These are phyloP conservation scores for Colletotrichum scovillei DNA, from an alignment of 2,329 filamentous ascomycete genomes.

Conservation along the genomic window DNA sequence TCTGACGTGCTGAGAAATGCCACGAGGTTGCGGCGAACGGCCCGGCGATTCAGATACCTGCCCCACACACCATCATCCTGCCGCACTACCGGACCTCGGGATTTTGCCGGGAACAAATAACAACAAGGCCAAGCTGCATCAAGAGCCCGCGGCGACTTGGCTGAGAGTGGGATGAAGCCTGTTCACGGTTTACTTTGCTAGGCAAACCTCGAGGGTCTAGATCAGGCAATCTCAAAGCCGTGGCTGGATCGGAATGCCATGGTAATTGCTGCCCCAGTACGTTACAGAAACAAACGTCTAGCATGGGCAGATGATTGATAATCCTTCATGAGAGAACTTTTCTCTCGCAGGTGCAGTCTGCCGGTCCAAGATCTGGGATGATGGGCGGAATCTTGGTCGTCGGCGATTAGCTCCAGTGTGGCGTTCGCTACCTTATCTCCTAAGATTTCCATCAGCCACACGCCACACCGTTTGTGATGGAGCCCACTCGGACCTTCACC, in stretches of 20 bases:
- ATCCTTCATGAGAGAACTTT: not conserved
- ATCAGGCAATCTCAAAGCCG: not conserved
- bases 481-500: not conserved
- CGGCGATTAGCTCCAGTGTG: conserved; percentile 24
- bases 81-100: conserved; percentile 4
- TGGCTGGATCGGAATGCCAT: not conserved
- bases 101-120: conserved; percentile 19
- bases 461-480: conserved; percentile 2
- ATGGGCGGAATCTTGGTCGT: not conserved
- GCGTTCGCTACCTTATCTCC: conserved; percentile 11
- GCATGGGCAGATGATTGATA: not conserved
- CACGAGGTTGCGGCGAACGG: conserved; percentile 20
- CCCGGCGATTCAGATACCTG: not conserved
- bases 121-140: not conserved
- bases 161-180: not conserved
- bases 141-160: not conserved
- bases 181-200: not conserved
- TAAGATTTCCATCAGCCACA: not conserved
- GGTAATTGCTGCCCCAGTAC: not conserved
- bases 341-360: not conserved
- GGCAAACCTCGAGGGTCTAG: no score
- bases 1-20: conserved; percentile 33
- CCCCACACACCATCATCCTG: not conserved
- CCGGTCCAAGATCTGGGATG: not conserved
- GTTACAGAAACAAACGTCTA: not conserved